Base-by-base conservation (phyloP, 1,284 basidiomycete genomes). In the Apiotrichum sp. region DNA sequence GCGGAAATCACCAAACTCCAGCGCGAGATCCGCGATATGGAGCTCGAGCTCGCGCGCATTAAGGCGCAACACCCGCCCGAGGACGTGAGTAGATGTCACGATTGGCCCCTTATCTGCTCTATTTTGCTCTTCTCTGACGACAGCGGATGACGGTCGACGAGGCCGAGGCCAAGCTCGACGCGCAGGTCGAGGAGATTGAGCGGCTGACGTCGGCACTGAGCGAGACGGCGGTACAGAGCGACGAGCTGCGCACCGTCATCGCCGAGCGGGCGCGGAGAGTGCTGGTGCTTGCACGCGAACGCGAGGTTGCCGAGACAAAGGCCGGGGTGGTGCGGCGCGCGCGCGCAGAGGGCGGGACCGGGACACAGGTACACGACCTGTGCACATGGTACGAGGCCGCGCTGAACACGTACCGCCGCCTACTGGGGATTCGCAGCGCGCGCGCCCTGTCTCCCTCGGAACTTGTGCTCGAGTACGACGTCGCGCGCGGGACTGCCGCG, bases 21-120 rank as follows among this genome's bases (percentile, higher is more conserved):
- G 13, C 85, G 86, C 63, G 82, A 86, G 70, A 88, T 91, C 60
- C 81, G 88, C 52, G 88, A 91, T 66, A 84, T 88, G 45, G 84
- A 87, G 41, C 81, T 90, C 3, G 82, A 86, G 5, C 78, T 91
- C 40, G 85, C 85, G 8, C 83, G 89, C 1, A 82, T 91, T 7
- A 84, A 87, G 34, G 85, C 88, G 57, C 82, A 84, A 2, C 83
- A 91, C 63, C 89, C 89, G 0, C 80, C 72, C 0, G 71, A 83
- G 29, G 68, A 74, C 45, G 75, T 75, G 31, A 62, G 70, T 61
- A 16, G 9, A 14, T 11, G 50, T 49, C 38, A 32, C 35, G 32
- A 36, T 7, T 22, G 16, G 22, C 16, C n/a, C n/a, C n/a, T n/a
- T n/a, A n/a, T n/a, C 22, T 22, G 22, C 22, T 22, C 22, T 22